Evolutionary conservation across 306 rosid species (phyloP).

Genomic region (Luffa acutangula): DNA sequence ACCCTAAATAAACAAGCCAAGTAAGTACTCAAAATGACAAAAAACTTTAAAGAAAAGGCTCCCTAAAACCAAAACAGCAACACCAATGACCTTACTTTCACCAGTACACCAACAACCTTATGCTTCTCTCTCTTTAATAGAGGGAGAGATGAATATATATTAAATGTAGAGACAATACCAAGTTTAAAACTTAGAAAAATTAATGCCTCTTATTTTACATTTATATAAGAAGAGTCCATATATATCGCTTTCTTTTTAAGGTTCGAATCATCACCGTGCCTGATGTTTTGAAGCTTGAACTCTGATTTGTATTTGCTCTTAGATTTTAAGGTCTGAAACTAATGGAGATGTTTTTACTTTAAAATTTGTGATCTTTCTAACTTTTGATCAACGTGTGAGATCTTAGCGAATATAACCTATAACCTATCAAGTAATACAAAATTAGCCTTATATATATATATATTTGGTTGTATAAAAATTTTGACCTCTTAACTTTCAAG

Average conservation of each 20-base stretch:
- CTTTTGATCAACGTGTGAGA: too few relatives aligned
- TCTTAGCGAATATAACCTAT: too few relatives aligned
- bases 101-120: background rate
- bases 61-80: background rate
- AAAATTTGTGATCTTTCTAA: too few relatives aligned
- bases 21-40: background rate
- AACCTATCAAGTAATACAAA: too few relatives aligned
- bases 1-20: background rate
- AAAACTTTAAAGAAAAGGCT: constrained; percentile 1
- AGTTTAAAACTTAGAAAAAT: background rate
- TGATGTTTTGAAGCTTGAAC: too few relatives aligned
- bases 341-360: too few relatives aligned
- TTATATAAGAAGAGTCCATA: background rate
- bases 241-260: background rate
- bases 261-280: too few relatives aligned
- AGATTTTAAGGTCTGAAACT: too few relatives aligned
- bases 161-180: background rate
- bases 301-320: too few relatives aligned
- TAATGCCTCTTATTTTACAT: background rate
- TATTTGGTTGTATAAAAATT: too few relatives aligned
- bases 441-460: too few relatives aligned
- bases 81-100: background rate
- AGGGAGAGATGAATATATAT: background rate
- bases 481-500: background rate
- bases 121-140: background rate